Percentiles rank a stretch among this genome's conserved stretches.
These are phyloP conservation scores for Xylaria sp. DNA, from an alignment of 2,329 filamentous ascomycete genomes.

Conservation along the genomic window DNA sequence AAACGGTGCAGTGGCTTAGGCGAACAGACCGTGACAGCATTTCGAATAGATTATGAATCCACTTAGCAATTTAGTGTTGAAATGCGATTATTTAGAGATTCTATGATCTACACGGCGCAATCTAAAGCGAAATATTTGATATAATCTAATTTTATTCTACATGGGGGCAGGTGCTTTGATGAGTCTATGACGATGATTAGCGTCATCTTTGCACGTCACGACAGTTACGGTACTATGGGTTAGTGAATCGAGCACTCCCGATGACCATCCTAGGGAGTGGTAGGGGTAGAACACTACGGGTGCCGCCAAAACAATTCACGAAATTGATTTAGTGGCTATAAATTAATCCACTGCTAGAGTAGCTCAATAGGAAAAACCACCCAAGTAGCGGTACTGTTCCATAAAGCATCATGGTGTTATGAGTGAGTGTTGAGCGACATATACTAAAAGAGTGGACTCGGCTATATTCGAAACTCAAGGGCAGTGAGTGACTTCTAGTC, in stretches of 20 bases:
- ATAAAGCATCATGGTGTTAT: not conserved
- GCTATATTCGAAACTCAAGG: not conserved
- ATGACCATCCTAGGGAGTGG: not conserved
- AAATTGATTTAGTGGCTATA: not conserved
- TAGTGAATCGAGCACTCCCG: not conserved
- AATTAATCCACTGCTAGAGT: not conserved
- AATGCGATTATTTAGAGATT: not conserved
- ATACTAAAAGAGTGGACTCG: not conserved
- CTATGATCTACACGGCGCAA: not conserved
- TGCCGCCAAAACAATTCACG: not conserved
- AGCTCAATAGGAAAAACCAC: not conserved
- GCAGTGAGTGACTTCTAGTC: not conserved
- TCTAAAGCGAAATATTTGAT: not conserved
- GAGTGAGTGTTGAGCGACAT: not conserved
- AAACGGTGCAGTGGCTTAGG: not conserved
- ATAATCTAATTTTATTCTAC: not conserved
- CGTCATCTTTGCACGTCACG: slow-evolving; percentile 18
- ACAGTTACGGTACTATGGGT: not conserved
- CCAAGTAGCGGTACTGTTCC: not conserved
- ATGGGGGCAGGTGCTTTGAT: not conserved
- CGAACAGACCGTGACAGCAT: slow-evolving; percentile 22
- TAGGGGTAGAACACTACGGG: not conserved
- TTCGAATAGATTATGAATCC: not conserved
- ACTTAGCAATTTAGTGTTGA: not conserved
- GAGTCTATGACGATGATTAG: slow-evolving; percentile 18